Conservation (phyloP, 1,284 basidiomycete species). For the Trichosporon sp. region DNA sequence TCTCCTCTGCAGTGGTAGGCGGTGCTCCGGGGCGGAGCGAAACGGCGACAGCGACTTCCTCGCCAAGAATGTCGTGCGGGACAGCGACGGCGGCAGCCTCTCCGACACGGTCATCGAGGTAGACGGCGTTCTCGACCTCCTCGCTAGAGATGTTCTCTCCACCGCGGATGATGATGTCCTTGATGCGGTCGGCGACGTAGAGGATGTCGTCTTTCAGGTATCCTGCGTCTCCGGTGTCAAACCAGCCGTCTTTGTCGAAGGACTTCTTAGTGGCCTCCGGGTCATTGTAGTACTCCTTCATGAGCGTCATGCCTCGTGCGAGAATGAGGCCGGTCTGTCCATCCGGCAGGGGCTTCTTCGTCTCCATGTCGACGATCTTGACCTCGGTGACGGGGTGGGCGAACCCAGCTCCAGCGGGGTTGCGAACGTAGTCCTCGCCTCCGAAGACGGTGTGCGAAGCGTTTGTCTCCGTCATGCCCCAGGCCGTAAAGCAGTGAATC, state of each 20-base stretch:
- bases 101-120: conserved; percentile 27
- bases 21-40: conserved; percentile 18
- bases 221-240: conserved; percentile 41
- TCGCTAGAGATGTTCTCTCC: conserved; percentile 39
- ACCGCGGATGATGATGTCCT: conserved; percentile 40
- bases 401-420: conserved; percentile 22
- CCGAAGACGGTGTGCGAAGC: conserved; percentile 34
- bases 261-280: conserved; percentile 11
- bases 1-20: conserved; percentile 1
- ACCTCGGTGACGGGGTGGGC: conserved; percentile 34
- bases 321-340: conserved; percentile 32
- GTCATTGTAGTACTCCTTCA: conserved; percentile 36
- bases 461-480: conserved; percentile 45
- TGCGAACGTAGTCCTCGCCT: conserved; percentile 33
- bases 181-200: conserved; percentile 35
- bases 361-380: conserved; percentile 33
- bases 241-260: conserved; percentile 36
- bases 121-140: conserved; percentile 43
- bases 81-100: conserved; percentile 39
- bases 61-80: conserved; percentile 34
- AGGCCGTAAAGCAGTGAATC: conserved; percentile 17
- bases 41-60: conserved; percentile 37
- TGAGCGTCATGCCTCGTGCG: conserved; percentile 37
- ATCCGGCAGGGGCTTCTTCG: conserved; percentile 15
- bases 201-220: conserved; percentile 38